These are phyloP conservation scores for Brachypodium distachyon DNA, from an alignment of 202 grass and related monocot genomes.

Conservation along the genomic window DNA sequence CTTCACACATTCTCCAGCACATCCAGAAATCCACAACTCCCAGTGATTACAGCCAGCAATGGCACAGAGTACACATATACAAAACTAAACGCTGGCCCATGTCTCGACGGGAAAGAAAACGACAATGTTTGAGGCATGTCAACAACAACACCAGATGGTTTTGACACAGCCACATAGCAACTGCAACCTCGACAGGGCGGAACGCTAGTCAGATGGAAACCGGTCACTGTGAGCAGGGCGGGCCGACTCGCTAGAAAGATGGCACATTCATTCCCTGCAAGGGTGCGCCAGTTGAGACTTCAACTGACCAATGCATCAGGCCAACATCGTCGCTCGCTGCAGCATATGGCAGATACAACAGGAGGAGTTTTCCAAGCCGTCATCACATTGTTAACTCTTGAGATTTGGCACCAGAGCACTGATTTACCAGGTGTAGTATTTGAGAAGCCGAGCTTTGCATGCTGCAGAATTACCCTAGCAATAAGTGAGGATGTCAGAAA, in stretches of 20 bases:
- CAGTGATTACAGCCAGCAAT: slow-evolving; percentile 10
- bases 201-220: background rate
- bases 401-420: background rate
- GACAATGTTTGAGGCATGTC: background rate
- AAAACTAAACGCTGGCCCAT: background rate
- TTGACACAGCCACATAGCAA: too few species aligned
- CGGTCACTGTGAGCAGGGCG: background rate
- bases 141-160: too few species aligned
- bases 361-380: background rate
- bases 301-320: too few species aligned
- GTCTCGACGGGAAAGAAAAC: background rate
- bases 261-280: too few species aligned
- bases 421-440: background rate
- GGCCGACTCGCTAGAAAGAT: too few species aligned
- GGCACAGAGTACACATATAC: background rate
- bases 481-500: background rate
- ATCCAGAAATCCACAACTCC: background rate
- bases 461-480: background rate
- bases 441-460: background rate
- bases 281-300: background rate
- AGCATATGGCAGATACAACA: background rate
- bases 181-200: too few species aligned
- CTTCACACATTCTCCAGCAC: background rate
- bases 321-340: background rate
- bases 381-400: background rate